phyloP scores from a whole-genome alignment of 2,329 filamentous ascomycete species.

The Nothophoma quercina region DNA sequence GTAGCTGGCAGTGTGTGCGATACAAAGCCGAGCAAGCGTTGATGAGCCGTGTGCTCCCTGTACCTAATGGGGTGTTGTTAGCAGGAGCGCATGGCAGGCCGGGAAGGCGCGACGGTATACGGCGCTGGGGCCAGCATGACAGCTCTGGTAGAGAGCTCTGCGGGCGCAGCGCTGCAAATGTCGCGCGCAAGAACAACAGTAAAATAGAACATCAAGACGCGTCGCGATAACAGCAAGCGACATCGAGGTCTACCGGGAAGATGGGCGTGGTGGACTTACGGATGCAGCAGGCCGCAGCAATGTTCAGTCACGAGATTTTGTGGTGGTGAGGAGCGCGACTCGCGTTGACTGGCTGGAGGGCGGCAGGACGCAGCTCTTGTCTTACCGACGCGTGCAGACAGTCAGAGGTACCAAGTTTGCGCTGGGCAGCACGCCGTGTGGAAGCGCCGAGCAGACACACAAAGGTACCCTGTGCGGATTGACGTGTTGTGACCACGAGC shows the following conservation, averaged over 20 bases:
- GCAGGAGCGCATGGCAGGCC: slow-evolving; percentile 28
- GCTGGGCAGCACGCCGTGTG: slow-evolving; percentile 24
- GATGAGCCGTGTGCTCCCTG: slow-evolving; percentile 34
- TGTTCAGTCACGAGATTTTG: slow-evolving; percentile 46
- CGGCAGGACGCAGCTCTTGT: slow-evolving; percentile 24
- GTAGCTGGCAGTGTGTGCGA: slow-evolving; percentile 30
- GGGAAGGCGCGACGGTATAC: slow-evolving; percentile 18
- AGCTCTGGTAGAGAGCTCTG: slow-evolving; percentile 1
- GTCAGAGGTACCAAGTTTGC: slow-evolving; percentile 15
- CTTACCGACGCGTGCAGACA: slow-evolving; percentile 26
- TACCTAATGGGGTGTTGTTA: slow-evolving; percentile 32
- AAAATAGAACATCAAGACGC: slow-evolving; percentile 9
- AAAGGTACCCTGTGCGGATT: slow-evolving; percentile 24
- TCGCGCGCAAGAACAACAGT: slow-evolving; percentile 10
- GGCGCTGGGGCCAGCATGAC: slow-evolving; percentile 14
- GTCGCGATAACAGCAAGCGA: slow-evolving; percentile 14
- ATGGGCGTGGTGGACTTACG: slow-evolving; percentile 40
- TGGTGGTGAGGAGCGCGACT: slow-evolving; percentile 36
- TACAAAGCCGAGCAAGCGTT: slow-evolving; percentile 29
- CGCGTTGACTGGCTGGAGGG: slow-evolving; percentile 34
- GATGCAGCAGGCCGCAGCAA: slow-evolving; percentile 43
- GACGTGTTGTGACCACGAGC: slow-evolving; percentile 29
- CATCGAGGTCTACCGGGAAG: slow-evolving; percentile 17
- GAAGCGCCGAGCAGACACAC: slow-evolving; percentile 24
- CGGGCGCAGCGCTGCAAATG: slow-evolving; percentile 12